Conservation (phyloP, 306 rosid species). For the Quercus robur region DNA sequence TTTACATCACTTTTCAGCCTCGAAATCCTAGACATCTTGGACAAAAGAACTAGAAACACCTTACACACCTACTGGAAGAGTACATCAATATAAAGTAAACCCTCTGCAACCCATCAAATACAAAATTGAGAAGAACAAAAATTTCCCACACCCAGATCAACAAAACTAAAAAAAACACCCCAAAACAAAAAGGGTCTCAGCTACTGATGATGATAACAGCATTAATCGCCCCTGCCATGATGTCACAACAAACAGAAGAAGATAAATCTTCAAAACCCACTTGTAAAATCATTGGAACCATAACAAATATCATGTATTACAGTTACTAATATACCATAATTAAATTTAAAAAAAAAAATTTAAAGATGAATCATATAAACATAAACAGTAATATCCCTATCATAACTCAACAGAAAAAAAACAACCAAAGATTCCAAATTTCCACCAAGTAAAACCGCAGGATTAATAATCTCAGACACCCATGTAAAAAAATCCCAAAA, state of each 20-base stretch:
- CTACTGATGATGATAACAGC: background rate
- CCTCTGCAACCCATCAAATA: conserved; percentile 7
- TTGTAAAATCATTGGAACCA: background rate
- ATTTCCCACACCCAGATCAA: background rate
- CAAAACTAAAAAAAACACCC: background rate
- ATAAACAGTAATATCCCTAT: background rate
- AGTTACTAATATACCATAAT: background rate
- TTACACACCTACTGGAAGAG: background rate
- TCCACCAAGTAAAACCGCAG: background rate
- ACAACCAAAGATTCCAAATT: background rate
- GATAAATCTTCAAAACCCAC: background rate
- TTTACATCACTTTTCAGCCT: background rate
- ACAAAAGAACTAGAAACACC: background rate
- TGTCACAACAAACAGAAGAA: background rate
- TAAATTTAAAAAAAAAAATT: background rate
- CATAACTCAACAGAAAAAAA: background rate
- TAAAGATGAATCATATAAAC: background rate
- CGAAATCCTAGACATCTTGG: background rate
- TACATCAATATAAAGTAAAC: background rate
- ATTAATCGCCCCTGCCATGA: conserved; percentile 2
- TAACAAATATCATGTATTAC: background rate
- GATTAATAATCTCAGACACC: background rate
- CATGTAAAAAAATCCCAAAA: background rate
- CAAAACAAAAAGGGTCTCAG: background rate
- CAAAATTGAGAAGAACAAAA: background rate